Conservation (phyloP, 257 asterid species). For the Sherardia arvensis region DNA sequence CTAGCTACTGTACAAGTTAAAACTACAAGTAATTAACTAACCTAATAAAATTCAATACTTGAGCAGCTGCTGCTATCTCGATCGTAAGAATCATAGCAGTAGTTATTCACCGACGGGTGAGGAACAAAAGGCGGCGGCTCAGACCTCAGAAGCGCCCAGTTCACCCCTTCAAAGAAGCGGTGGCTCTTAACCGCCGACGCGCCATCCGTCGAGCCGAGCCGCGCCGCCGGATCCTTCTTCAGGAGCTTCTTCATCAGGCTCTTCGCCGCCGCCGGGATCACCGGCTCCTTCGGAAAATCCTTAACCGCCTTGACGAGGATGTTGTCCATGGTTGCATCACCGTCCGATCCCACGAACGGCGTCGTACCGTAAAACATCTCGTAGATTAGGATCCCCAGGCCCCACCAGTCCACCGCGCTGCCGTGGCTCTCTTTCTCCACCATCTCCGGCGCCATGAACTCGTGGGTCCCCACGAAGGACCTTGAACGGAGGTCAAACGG, state of each 20-base stretch:
- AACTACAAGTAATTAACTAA: too few species aligned
- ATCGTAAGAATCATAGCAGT: background rate
- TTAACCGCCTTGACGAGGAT: slow-evolving; percentile 51
- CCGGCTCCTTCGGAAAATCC: slow-evolving; percentile 56
- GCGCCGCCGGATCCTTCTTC: slow-evolving; percentile 46
- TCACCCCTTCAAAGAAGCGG: slow-evolving; percentile 57
- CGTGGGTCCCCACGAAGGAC: slow-evolving; percentile 75
- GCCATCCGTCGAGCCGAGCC: slow-evolving; percentile 63
- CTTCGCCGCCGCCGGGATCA: slow-evolving; percentile 30
- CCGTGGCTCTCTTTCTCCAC: slow-evolving; percentile 66
- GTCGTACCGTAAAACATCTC: slow-evolving; percentile 56
- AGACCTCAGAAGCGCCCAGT: slow-evolving; percentile 48
- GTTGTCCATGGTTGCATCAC: slow-evolving; percentile 47
- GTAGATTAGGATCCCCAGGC: slow-evolving; percentile 44
- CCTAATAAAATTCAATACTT: background rate
- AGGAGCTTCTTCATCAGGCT: slow-evolving; percentile 45
- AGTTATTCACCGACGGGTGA: background rate
- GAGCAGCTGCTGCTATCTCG: background rate
- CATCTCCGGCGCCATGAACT: slow-evolving; percentile 65
- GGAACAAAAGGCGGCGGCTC: background rate
- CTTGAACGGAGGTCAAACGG: slow-evolving; percentile 58
- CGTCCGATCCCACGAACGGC: slow-evolving; percentile 48
- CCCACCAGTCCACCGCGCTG: slow-evolving; percentile 77
- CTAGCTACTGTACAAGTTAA: too few species aligned
- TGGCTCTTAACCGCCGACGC: slow-evolving; percentile 60